These are phyloP conservation scores for Phytophthora tubulina DNA, from an alignment of 352 stramenopile genomes.

Conservation along the genomic window DNA sequence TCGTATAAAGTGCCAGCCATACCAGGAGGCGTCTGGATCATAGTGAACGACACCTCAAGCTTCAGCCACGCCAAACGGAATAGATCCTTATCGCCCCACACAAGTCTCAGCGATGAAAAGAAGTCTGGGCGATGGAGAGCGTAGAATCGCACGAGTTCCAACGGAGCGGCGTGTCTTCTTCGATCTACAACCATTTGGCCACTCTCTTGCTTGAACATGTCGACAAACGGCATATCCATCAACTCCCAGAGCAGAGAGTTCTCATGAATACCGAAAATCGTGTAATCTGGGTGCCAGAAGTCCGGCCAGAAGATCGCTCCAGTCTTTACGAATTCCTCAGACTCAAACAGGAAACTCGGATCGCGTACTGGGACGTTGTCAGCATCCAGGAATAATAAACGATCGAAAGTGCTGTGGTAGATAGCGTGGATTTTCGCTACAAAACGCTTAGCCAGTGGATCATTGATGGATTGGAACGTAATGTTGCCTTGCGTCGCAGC, in stretches of 20 bases:
- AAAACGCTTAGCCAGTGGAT: slow-evolving; percentile 44
- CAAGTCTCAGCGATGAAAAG: slow-evolving; percentile 43
- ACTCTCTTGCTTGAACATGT: slow-evolving; percentile 61
- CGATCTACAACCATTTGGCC: slow-evolving; percentile 63
- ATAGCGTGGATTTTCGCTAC: slow-evolving; percentile 62
- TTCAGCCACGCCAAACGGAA: slow-evolving; percentile 72
- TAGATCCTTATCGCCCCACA: slow-evolving; percentile 48
- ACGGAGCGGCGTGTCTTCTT: slow-evolving; percentile 30
- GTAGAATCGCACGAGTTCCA: slow-evolving; percentile 44
- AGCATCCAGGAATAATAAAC: slow-evolving; percentile 61
- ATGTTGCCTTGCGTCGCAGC: slow-evolving; percentile 32
- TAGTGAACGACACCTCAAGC: slow-evolving; percentile 51
- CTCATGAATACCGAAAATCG: slow-evolving; percentile 60
- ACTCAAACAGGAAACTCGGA: slow-evolving; percentile 44
- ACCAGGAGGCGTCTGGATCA: slow-evolving; percentile 58
- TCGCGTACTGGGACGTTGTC: slow-evolving; percentile 65
- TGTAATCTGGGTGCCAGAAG: slow-evolving; percentile 60
- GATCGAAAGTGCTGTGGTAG: slow-evolving; percentile 51
- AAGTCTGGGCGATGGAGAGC: slow-evolving; percentile 44
- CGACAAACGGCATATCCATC: slow-evolving; percentile 49
- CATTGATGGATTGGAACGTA: slow-evolving; percentile 36
- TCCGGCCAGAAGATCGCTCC: slow-evolving; percentile 72
- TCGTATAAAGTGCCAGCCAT: slow-evolving; percentile 45
- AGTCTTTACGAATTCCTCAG: slow-evolving; percentile 42
- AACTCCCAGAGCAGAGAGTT: slow-evolving; percentile 61